Evolutionary conservation across 1,284 basidiomycete species (phyloP).

Genomic region (Pseudozyma thailandica): DNA sequence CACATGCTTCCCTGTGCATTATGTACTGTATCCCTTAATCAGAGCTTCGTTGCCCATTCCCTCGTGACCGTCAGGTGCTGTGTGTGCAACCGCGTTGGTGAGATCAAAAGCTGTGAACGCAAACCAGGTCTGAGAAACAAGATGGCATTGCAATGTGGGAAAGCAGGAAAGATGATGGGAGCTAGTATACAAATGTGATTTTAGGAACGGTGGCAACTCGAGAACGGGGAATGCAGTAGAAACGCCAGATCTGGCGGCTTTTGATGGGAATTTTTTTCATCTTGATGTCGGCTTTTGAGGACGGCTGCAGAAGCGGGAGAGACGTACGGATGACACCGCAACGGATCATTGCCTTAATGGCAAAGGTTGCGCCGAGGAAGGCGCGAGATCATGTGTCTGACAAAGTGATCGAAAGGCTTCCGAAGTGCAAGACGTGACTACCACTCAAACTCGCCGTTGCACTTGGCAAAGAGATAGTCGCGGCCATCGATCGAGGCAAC

Average conservation of each 20-base stretch:
- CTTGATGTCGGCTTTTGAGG: background rate
- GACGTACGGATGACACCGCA: too few species aligned
- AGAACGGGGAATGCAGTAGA: background rate
- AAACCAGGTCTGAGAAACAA: background rate
- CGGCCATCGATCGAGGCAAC: conserved; percentile 97
- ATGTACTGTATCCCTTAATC: conserved; percentile 33
- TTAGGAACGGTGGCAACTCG: background rate
- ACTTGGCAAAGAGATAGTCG: conserved; percentile 97
- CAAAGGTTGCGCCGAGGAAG: background rate
- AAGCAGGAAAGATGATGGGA: conserved; percentile 2
- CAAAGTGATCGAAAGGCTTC: background rate
- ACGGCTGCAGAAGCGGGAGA: too few species aligned
- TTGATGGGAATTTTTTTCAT: too few species aligned
- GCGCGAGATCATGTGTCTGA: too few species aligned
- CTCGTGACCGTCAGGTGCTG: too few species aligned
- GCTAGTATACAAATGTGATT: conserved; percentile 41
- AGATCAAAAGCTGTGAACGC: background rate
- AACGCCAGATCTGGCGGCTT: background rate
- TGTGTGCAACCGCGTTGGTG: too few species aligned
- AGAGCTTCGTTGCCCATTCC: background rate
- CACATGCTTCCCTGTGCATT: conserved; percentile 11
- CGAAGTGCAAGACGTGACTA: conserved; percentile 6
- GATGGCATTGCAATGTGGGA: conserved; percentile 5
- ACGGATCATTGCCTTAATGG: background rate
- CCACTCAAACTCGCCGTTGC: conserved; percentile 72